Evolutionary conservation across 495 filamentous ascomycete species (phyloP), one percentile per base, ranked within the genome.

Genomic region (Penicillium macrosclerotiorum): DNA sequence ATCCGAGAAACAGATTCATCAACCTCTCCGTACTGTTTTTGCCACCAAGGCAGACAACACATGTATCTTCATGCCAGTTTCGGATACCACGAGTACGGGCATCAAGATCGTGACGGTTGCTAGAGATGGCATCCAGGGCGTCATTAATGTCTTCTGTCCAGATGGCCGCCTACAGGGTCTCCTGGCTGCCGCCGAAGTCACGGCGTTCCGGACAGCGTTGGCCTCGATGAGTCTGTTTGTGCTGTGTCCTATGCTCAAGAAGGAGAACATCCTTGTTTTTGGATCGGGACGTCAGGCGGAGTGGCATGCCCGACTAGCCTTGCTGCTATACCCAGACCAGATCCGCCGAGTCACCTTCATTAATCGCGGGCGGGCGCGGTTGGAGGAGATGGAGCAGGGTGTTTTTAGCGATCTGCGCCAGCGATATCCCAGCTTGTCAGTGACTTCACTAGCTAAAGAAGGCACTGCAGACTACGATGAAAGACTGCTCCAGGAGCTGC

Each of bases 51-150:
- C 86, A 24, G 74, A 67, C 31, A 69, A 83, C 40, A 89, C 85
- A 2, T 93, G 86, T 4, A 76, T 97, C 22, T 94, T 95, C 67
- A 98, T 96, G 93, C 93, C 93, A 1, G 88, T 88, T 2, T 80
- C 74, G 27, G 74, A 76, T 46, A 75, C 71, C 23, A 63, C 66
- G 30, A 78, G 62, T 25, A 72, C 77, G 8, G 83, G 79, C 1
- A 72, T 86, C 42, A 86, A 86, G 54, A 76, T 84, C n/a, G 75
- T 85, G n/a, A 71, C 70, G 5, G 64, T 66, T 35, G 73, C 74
- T 63, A 54, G 59, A 0, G 40, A 47, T 5, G 67, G 64, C 17
- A 63, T 69, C 41, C 81, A 78, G 23, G 91, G 89, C 29, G 83
- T 84, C 19, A 77, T 96, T 37, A 95, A 90, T 34, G 73, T 97